These are phyloP conservation scores for Daldinia bambusicola DNA, from an alignment of 495 filamentous ascomycete genomes.

Conservation along the genomic window DNA sequence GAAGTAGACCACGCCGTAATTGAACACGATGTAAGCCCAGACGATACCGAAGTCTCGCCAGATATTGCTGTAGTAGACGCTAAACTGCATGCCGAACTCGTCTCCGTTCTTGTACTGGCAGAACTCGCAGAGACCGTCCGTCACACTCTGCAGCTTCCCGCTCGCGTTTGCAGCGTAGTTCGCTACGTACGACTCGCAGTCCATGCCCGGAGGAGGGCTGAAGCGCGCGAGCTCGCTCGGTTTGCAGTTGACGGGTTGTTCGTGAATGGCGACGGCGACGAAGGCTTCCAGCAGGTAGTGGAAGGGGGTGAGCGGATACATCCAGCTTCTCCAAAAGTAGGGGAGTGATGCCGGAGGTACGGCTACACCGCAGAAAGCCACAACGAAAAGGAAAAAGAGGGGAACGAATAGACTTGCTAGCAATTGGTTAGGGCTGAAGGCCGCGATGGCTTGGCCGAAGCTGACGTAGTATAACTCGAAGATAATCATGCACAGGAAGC, in stretches of 20 bases:
- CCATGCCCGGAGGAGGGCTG: constrained; percentile 60
- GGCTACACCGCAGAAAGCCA: constrained; percentile 71
- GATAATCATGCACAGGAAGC: constrained; percentile 62
- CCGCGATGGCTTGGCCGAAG: constrained; percentile 80
- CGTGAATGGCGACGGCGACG: constrained; percentile 64
- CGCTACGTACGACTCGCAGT: constrained; percentile 63
- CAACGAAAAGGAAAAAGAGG: constrained; percentile 70
- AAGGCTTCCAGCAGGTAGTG: constrained; percentile 70
- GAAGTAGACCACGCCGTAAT: constrained; percentile 62
- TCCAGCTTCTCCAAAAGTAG: constrained; percentile 70
- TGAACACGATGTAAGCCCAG: constrained; percentile 65
- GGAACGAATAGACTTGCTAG: constrained; percentile 76
- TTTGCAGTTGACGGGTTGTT: constrained; percentile 65
- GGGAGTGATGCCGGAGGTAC: constrained; percentile 66
- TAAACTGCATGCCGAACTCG: constrained; percentile 46
- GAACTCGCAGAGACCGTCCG: constrained; percentile 44
- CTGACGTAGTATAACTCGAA: constrained; percentile 79
- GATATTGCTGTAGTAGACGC: constrained; percentile 45
- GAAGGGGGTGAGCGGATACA: constrained; percentile 75
- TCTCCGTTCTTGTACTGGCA: constrained; percentile 45
- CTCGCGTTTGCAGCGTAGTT: constrained; percentile 56
- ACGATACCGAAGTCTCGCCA: constrained; percentile 63
- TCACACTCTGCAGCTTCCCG: constrained; percentile 63
- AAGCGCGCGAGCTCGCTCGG: constrained; percentile 67
- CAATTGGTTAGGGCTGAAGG: constrained; percentile 76